Conservation (phyloP, 768 basidiomycete species). For the Amanita polypyramis region DNA sequence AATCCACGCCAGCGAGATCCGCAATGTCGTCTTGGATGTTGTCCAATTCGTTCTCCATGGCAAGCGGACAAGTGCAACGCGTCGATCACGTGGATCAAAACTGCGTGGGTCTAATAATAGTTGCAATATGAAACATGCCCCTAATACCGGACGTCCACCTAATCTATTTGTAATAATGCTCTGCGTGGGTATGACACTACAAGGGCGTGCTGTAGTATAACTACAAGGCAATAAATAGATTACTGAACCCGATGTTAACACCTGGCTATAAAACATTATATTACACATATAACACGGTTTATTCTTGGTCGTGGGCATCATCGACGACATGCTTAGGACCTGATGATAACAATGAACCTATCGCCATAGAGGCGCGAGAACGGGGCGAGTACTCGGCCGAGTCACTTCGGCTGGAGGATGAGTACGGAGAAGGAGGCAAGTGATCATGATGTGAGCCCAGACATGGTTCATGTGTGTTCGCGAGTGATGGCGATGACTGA, state of each 20-base stretch:
- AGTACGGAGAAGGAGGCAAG: constrained; percentile 66
- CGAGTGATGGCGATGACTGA: constrained; percentile 34
- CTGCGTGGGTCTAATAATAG: neutral
- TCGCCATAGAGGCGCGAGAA: constrained; percentile 68
- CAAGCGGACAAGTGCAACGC: neutral
- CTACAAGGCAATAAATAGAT: constrained; percentile 3
- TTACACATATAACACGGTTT: neutral
- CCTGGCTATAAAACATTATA: constrained; percentile 1
- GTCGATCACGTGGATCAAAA: constrained; percentile 4
- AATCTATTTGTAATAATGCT: neutral
- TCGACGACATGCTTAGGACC: constrained; percentile 20
- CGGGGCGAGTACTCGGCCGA: constrained; percentile 64
- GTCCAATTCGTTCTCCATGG: constrained; percentile 42
- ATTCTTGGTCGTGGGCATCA: neutral
- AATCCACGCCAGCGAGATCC: constrained; percentile 38
- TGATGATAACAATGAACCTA: constrained; percentile 58
- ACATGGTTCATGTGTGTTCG: constrained; percentile 28
- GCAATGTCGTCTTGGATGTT: constrained; percentile 42
- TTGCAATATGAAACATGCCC: neutral
- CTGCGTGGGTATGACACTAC: neutral
- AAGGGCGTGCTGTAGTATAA: neutral
- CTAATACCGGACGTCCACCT: neutral
- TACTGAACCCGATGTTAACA: constrained; percentile 2
- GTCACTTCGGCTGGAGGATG: constrained; percentile 53
- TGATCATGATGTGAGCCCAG: constrained; percentile 30